These are phyloP conservation scores for Deinandra increscens DNA, from an alignment of 129 eudicot species.

Conservation along the genomic window DNA sequence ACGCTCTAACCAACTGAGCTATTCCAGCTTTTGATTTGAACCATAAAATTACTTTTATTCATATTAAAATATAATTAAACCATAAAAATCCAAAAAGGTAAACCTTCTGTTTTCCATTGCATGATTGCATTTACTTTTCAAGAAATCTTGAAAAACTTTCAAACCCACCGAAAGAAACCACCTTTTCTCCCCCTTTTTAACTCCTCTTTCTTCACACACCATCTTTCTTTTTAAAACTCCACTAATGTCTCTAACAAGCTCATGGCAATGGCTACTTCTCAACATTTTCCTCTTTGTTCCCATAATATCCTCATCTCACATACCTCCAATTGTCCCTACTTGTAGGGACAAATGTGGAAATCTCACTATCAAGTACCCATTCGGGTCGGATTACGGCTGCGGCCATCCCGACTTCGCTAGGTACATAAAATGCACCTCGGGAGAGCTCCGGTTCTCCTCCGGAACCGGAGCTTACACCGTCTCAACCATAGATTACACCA, in stretches of 20 bases:
- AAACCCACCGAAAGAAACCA: slow-evolving; percentile 55
- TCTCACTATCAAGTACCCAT: slow-evolving; percentile 56
- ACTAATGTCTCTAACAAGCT: slow-evolving; percentile 33
- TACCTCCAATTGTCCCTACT: slow-evolving; percentile 50
- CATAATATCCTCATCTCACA: slow-evolving; percentile 37
- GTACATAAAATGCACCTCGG: slow-evolving; percentile 54
- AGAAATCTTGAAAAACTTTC: slow-evolving; percentile 43
- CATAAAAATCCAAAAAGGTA: slow-evolving; percentile 34
- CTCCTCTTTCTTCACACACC: not conserved
- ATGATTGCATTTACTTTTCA: slow-evolving; percentile 44
- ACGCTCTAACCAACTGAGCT: slow-evolving; percentile 99
- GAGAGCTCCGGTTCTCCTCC: slow-evolving; percentile 51
- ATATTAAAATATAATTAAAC: too few species aligned
- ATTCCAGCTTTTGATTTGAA: slow-evolving; percentile 98
- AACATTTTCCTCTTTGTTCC: slow-evolving; percentile 35
- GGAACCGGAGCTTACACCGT: slow-evolving; percentile 49
- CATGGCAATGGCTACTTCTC: slow-evolving; percentile 33
- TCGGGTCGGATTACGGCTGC: slow-evolving; percentile 69
- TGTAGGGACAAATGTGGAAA: slow-evolving; percentile 58
- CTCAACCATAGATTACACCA: slow-evolving; percentile 59
- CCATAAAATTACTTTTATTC: too few species aligned
- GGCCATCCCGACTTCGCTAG: slow-evolving; percentile 68
- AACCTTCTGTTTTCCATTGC: slow-evolving; percentile 37
- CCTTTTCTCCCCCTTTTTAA: slow-evolving; percentile 19
- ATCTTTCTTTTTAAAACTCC: slow-evolving; percentile 19